These are phyloP conservation scores for Dioscorea alata DNA, from an alignment of 106 monocot species.

Conservation along the genomic window DNA sequence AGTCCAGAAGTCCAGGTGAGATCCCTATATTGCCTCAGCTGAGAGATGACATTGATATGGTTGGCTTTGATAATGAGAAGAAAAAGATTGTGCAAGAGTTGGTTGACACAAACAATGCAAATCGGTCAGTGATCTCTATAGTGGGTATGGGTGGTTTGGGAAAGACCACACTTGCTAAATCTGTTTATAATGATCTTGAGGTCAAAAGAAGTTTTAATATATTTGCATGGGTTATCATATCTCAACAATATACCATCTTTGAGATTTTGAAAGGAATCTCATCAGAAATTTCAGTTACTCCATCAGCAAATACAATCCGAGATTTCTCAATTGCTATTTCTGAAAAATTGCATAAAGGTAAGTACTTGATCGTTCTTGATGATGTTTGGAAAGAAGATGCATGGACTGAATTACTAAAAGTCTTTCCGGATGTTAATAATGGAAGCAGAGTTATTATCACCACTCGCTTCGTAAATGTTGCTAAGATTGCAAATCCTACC, in stretches of 20 bases:
- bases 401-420: too few relatives aligned
- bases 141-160: not conserved
- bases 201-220: not conserved
- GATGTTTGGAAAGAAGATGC: too few relatives aligned
- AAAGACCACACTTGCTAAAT: not conserved
- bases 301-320: too few relatives aligned
- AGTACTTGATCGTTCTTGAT: slow-evolving; percentile 24
- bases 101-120: too few relatives aligned
- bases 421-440: too few relatives aligned
- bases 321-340: too few relatives aligned
- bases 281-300: not conserved
- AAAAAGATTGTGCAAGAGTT: not conserved
- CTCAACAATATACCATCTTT: not conserved
- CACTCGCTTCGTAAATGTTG: too few relatives aligned
- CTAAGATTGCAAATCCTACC: too few relatives aligned
- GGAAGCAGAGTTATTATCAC: too few relatives aligned
- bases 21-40: not conserved
- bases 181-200: not conserved
- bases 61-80: not conserved
- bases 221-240: not conserved
- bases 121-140: too few relatives aligned
- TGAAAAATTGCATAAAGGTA: slow-evolving; percentile 1
- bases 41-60: not conserved
- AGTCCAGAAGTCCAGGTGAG: too few relatives aligned
- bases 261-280: not conserved